Percentiles rank a stretch among this genome's conserved stretches.
Conservation (phyloP, 352 stramenopile species). For the Phytophthora europaea region DNA sequence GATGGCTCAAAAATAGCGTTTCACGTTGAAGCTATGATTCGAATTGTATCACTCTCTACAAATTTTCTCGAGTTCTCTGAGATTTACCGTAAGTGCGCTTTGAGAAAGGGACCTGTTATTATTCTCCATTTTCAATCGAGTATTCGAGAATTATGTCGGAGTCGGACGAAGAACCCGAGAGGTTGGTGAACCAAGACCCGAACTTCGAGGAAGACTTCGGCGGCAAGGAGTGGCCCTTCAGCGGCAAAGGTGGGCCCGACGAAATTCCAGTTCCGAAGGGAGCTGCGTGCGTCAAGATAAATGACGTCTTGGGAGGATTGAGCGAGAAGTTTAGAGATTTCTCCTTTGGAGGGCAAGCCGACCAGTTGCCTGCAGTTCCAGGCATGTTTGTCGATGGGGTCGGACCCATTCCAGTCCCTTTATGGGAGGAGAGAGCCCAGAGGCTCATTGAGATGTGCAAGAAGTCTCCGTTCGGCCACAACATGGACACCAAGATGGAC, state of each 20-base stretch:
- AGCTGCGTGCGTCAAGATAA: background rate
- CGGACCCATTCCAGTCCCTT: background rate
- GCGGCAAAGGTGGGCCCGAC: background rate
- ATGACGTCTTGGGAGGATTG: background rate
- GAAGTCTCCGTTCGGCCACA: constrained; percentile 4
- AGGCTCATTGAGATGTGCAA: background rate
- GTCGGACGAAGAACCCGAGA: constrained; percentile 7
- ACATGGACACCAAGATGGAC: constrained; percentile 2
- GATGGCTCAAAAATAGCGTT: constrained; percentile 17
- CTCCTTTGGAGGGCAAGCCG: constrained; percentile 12
- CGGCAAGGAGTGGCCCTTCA: constrained; percentile 12
- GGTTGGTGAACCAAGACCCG: constrained; percentile 20
- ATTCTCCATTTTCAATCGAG: too few relatives aligned
- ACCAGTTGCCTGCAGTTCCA: background rate
- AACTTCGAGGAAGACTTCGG: constrained; percentile 13
- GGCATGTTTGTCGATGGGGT: constrained; percentile 7
- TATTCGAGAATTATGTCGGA: background rate
- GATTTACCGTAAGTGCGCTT: too few relatives aligned
- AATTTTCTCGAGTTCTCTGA: background rate
- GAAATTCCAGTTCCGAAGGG: background rate
- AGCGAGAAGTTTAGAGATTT: background rate
- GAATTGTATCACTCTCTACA: too few relatives aligned
- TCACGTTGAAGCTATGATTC: too few relatives aligned
- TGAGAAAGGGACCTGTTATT: too few relatives aligned
- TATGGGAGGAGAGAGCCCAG: background rate